These are phyloP conservation scores for Cicer yamashitae DNA, from an alignment of 306 rosid species.

Conservation along the genomic window DNA sequence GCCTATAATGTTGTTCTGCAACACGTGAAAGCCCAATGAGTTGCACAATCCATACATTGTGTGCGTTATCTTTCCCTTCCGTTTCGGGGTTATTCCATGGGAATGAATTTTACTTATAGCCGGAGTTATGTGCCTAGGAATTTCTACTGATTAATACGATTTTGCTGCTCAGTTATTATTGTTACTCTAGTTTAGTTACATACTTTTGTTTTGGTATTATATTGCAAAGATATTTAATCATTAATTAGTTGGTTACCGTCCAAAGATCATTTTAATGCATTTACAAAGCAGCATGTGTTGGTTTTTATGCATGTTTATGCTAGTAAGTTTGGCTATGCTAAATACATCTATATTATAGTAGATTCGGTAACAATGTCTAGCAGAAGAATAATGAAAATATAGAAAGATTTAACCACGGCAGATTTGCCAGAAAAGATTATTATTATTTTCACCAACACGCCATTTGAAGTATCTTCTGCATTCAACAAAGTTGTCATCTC, in stretches of 20 bases:
- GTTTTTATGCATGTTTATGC: neutral
- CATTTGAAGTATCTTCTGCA: too few relatives aligned
- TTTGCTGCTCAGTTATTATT: neutral
- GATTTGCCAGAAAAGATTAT: too few relatives aligned
- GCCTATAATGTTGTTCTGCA: slow-evolving; percentile 56
- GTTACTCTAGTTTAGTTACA: slow-evolving; percentile 24
- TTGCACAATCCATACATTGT: neutral
- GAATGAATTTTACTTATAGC: slow-evolving; percentile 43
- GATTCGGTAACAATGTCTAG: too few relatives aligned
- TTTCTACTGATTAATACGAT: slow-evolving; percentile 32
- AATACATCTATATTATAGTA: too few relatives aligned
- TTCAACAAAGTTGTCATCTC: too few relatives aligned
- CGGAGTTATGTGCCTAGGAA: slow-evolving; percentile 20
- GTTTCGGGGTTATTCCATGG: slow-evolving; percentile 23
- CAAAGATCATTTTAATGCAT: neutral
- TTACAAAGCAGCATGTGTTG: neutral
- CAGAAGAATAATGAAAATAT: too few relatives aligned
- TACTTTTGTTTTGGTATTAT: neutral
- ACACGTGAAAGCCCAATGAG: slow-evolving; percentile 55
- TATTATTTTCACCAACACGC: too few relatives aligned
- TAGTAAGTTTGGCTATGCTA: too few relatives aligned
- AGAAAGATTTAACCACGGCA: too few relatives aligned
- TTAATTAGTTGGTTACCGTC: neutral
- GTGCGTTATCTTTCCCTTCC: slow-evolving; percentile 1
- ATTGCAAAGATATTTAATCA: neutral